These are phyloP conservation scores for Lasiodiplodia sp. DNA, from an alignment of 2,329 filamentous ascomycete species.

Conservation along the genomic window DNA sequence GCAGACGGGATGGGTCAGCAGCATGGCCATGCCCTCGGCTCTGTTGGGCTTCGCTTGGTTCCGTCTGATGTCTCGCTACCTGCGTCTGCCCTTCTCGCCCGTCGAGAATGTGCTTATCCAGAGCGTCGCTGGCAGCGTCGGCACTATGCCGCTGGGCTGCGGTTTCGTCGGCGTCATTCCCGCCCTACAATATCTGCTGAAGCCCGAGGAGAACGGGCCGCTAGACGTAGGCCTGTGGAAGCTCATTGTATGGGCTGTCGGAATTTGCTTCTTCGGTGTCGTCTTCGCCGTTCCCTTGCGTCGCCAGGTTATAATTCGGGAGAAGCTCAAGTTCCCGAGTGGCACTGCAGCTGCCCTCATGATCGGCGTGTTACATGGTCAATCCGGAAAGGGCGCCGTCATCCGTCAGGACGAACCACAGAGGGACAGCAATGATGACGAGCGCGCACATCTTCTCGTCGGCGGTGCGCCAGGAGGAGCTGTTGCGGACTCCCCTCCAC, in stretches of 20 bases:
- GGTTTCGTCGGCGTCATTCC: conserved; percentile 96
- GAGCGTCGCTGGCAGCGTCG: conserved; percentile 92
- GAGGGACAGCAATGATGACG: conserved; percentile 32
- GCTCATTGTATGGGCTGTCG: conserved; percentile 87
- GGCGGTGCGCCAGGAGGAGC: conserved; percentile 12
- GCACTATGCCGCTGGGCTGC: conserved; percentile 94
- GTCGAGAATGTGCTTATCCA: conserved; percentile 97
- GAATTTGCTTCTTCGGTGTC: conserved; percentile 95
- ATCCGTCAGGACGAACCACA: conserved; percentile 39
- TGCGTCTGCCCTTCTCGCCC: conserved; percentile 85
- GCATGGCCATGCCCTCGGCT: conserved; percentile 97
- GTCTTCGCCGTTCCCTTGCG: conserved; percentile 93
- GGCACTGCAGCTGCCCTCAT: conserved; percentile 95
- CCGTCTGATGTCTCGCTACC: conserved; percentile 74
- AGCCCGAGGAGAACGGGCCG: conserved; percentile 78
- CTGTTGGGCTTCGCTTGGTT: conserved; percentile 96
- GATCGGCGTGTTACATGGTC: conserved; percentile 86
- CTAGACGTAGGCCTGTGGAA: conserved; percentile 76
- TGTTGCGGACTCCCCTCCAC: conserved; percentile 35
- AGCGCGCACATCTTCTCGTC: conserved; percentile 12
- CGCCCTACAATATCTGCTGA: conserved; percentile 86
- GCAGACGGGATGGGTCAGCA: conserved; percentile 83
- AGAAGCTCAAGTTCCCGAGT: conserved; percentile 92
- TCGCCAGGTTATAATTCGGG: conserved; percentile 89
- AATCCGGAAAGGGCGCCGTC: conserved; percentile 42